Percentiles rank a stretch among this genome's conserved stretches.
Conservation (phyloP, 768 basidiomycete species). For the Naematelia encephala region DNA sequence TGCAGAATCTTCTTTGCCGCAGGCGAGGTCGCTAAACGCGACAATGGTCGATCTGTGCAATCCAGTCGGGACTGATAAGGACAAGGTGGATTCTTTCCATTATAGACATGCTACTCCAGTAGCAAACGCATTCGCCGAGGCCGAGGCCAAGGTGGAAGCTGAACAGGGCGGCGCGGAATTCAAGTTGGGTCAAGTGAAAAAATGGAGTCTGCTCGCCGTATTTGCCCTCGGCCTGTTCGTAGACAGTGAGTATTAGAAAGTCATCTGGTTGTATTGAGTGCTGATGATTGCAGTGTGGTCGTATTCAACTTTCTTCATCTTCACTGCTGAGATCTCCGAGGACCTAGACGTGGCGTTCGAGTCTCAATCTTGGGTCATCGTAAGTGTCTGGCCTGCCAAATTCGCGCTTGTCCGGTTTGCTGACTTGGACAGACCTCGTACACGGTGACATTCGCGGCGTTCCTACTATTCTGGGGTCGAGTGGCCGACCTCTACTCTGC, state of each 20-base stretch:
- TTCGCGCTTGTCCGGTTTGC: background rate
- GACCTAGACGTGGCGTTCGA: constrained; percentile 19
- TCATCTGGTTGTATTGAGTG: too few relatives aligned
- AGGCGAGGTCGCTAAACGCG: background rate
- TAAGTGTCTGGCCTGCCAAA: constrained; percentile 1
- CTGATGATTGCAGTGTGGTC: constrained; percentile 8
- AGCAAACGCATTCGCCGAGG: background rate
- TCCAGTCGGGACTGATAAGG: background rate
- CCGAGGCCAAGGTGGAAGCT: background rate
- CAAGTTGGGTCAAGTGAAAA: background rate
- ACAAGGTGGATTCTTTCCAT: background rate
- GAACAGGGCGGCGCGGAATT: background rate
- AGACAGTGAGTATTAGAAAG: constrained; percentile 18
- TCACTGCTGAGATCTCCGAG: constrained; percentile 13
- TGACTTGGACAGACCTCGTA: constrained; percentile 17
- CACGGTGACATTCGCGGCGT: constrained; percentile 31
- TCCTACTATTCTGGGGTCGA: constrained; percentile 36
- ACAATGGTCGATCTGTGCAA: background rate
- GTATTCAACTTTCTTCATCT: constrained; percentile 22
- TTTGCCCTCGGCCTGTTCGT: constrained; percentile 25
- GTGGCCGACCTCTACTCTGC: constrained; percentile 38
- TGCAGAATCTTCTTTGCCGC: background rate
- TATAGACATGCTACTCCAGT: background rate
- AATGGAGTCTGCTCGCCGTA: constrained; percentile 18
- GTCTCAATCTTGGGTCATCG: constrained; percentile 32